Percentiles rank a stretch among this genome's conserved stretches.
Conservation (phyloP, 257 asterid species). For the Anisodus tanguticus region DNA sequence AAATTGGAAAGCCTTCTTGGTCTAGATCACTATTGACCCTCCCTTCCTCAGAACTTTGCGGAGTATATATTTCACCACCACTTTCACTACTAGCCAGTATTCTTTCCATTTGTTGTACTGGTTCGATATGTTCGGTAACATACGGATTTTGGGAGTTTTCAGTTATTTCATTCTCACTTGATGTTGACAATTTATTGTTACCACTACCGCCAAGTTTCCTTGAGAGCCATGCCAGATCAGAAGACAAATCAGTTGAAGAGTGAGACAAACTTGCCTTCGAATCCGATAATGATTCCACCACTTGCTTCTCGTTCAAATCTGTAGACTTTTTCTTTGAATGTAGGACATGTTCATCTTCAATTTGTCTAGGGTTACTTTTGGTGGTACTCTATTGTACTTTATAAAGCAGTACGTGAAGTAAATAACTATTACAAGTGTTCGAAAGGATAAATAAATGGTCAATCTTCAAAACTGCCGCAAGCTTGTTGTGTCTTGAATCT, state of each 20-base stretch:
- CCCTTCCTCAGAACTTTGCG: constrained; percentile 32
- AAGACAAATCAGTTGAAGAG: constrained; percentile 58
- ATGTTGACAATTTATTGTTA: constrained; percentile 38
- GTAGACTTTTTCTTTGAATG: constrained; percentile 38
- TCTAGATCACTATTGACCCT: constrained; percentile 27
- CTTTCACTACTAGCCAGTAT: constrained; percentile 33
- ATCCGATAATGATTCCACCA: constrained; percentile 40
- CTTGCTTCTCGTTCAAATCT: constrained; percentile 50
- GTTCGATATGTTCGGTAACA: constrained; percentile 29
- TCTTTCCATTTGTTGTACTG: constrained; percentile 34
- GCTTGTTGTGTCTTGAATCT: no score
- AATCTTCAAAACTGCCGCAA: no score
- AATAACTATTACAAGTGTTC: no score
- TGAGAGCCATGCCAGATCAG: constrained; percentile 64
- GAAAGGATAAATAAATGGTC: no score
- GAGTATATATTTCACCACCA: constrained; percentile 27
- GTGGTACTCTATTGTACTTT: no score
- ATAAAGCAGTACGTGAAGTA: no score
- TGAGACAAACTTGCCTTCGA: constrained; percentile 43
- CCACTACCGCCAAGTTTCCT: constrained; percentile 45
- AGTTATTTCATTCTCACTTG: constrained; percentile 35
- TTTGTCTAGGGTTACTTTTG: constrained; percentile 38
- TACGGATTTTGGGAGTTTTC: constrained; percentile 34
- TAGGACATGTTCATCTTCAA: constrained; percentile 37
- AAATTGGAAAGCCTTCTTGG: constrained; percentile 32